Percentiles rank a stretch among this genome's conserved stretches.
These are phyloP conservation scores for Cytospora chrysosperma DNA, from an alignment of 2,329 filamentous ascomycete species.

Conservation along the genomic window DNA sequence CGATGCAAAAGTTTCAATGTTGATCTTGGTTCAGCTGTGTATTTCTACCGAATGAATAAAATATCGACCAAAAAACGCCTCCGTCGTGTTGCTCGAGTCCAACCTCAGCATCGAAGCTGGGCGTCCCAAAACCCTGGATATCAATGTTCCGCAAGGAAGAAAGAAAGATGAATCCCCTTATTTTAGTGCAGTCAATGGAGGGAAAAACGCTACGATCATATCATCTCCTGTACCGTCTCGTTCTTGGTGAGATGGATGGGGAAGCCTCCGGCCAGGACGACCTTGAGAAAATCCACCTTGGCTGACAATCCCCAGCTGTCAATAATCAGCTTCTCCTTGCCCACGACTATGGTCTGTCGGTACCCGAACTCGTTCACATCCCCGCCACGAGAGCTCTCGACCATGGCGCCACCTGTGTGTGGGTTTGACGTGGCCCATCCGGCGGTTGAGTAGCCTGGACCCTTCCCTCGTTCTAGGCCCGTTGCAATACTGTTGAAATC, in stretches of 20 bases:
- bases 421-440: slow-evolving; percentile 41
- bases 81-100: neutral
- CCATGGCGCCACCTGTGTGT: slow-evolving; percentile 42
- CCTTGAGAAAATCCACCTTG: slow-evolving; percentile 48
- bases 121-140: slow-evolving; percentile 15
- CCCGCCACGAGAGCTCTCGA: slow-evolving; percentile 39
- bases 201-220: slow-evolving; percentile 35
- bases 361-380: slow-evolving; percentile 52
- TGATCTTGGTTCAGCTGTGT: neutral
- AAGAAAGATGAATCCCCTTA: slow-evolving; percentile 17
- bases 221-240: slow-evolving; percentile 37
- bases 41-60: neutral
- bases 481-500: slow-evolving; percentile 53
- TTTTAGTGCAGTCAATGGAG: slow-evolving; percentile 20
- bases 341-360: slow-evolving; percentile 49
- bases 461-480: slow-evolving; percentile 53
- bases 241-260: slow-evolving; percentile 41
- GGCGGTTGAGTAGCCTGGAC: slow-evolving; percentile 54
- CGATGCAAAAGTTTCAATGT: neutral
- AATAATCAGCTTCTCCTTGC: slow-evolving; percentile 45
- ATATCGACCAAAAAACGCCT: neutral
- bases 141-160: slow-evolving; percentile 10
- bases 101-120: neutral
- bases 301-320: slow-evolving; percentile 52
- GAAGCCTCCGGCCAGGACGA: slow-evolving; percentile 47